Base-by-base conservation (phyloP, 495 filamentous ascomycete genomes). In the Podospora anserina region DNA sequence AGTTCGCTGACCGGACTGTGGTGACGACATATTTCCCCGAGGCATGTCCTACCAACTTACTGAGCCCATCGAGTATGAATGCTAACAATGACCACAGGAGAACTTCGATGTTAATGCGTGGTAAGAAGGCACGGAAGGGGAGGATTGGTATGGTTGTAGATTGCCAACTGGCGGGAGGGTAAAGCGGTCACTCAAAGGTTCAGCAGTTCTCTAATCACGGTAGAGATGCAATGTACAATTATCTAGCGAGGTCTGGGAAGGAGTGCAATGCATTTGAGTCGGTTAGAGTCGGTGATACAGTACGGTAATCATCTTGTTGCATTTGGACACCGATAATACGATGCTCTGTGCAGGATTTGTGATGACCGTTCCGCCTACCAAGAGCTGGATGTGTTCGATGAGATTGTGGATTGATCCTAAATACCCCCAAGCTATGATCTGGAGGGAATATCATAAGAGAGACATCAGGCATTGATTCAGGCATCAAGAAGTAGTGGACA, bases 21-120 rank as follows among this genome's bases (percentile, higher is more conserved):
- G 96, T 99, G 44, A 92, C 91, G 9, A 97, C 96, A 16, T 97
- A 93, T 79, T 99, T 97, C 79, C 89, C 92, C 23, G 95, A 97
- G 85, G 91, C 92, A 81, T 78, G 85, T 66, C 7, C 11, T 23
- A 23, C 23, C 1, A 23, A 23, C 23, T 23, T 23, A 23, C 23
- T 23, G 23, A 23, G 23, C 23, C 26, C 30, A 28, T 62, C 23
- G 15, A 16, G n/a, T 26, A 63, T 15, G 32, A 26, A 23, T 61
- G 56, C 67, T 65, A 58, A 65, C 56, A n/a, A 49, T 32, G 18
- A 30, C 28, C 18, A 68, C 71, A 93, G 89, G 90, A 92, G 79
- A 91, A 89, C 74, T 92, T 91, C 68, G 90, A 93, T 70, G 90
- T 93, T 28, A 83, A 82, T 72, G 90, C 90, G 18, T 93, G 91